Conservation (phyloP, 345 rosid species). For the Brassica juncea region DNA sequence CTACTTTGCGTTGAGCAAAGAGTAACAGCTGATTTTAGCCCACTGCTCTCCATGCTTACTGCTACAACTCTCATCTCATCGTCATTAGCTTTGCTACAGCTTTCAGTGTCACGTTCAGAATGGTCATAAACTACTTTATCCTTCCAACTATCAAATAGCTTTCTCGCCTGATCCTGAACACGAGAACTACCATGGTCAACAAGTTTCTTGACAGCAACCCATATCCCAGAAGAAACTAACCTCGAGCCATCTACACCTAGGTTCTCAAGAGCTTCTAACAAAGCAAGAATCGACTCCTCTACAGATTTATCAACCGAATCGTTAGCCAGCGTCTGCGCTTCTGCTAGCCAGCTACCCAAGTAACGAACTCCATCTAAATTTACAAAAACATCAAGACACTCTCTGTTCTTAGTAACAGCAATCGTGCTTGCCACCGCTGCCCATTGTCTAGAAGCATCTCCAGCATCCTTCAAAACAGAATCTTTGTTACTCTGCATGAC, state of each 20-base stretch:
- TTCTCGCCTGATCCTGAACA: constrained; percentile 72
- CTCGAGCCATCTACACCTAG: constrained; percentile 63
- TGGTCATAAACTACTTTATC: constrained; percentile 41
- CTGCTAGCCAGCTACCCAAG: constrained; percentile 75
- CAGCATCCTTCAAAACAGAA: constrained; percentile 56
- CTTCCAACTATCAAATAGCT: constrained; percentile 64
- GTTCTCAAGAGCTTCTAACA: constrained; percentile 72
- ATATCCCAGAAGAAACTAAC: constrained; percentile 75
- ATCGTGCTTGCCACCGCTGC: constrained; percentile 81
- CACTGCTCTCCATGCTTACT: constrained; percentile 39
- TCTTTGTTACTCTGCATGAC: constrained; percentile 77
- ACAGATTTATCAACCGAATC: constrained; percentile 53
- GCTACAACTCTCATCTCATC: constrained; percentile 33
- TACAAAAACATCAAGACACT: constrained; percentile 86
- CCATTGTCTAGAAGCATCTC: constrained; percentile 89
- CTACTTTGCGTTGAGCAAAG: constrained; percentile 42
- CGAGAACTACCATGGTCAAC: constrained; percentile 60
- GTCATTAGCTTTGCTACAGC: constrained; percentile 33
- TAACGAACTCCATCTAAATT: constrained; percentile 77
- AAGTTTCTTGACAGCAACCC: constrained; percentile 65
- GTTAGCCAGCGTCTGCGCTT: constrained; percentile 51
- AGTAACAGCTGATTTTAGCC: constrained; percentile 43
- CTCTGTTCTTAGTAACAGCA: constrained; percentile 77
- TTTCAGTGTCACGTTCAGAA: constrained; percentile 35
- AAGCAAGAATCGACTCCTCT: constrained; percentile 73